A percentile compares a stretch with the other conserved stretches of the same genome.
These are phyloP conservation scores for Spencermartinsiella ligniputridi DNA, from an alignment of 1,139 yeast genomes.

Conservation along the genomic window DNA sequence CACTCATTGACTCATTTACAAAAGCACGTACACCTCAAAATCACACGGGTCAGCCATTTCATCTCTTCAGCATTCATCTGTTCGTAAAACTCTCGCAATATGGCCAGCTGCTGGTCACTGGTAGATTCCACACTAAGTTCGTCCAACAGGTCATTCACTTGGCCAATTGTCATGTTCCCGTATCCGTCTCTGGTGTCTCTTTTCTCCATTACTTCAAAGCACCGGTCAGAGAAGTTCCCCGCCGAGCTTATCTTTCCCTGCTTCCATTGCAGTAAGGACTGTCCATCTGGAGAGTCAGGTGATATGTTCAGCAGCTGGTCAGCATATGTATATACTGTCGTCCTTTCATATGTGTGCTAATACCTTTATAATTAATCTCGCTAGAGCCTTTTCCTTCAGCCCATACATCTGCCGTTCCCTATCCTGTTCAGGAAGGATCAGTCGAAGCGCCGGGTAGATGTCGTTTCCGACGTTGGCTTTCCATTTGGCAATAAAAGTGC, in stretches of 20 bases:
- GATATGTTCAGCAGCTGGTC: slow-evolving; percentile 43
- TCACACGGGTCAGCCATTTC: slow-evolving; percentile 63
- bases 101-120: slow-evolving; percentile 31
- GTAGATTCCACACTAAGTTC: slow-evolving; percentile 33
- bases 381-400: slow-evolving; percentile 39
- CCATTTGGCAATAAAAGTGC: slow-evolving; percentile 55
- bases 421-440: slow-evolving; percentile 45
- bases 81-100: slow-evolving; percentile 50
- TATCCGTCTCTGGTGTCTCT: slow-evolving; percentile 38
- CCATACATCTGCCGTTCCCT: slow-evolving; percentile 34
- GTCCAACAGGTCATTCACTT: slow-evolving; percentile 57
- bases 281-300: slow-evolving; percentile 47
- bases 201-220: slow-evolving; percentile 36
- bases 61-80: slow-evolving; percentile 60
- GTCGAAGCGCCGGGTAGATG: slow-evolving; percentile 60
- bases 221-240: slow-evolving; percentile 40
- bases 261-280: slow-evolving; percentile 45
- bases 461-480: slow-evolving; percentile 62
- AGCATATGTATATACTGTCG: too few relatives aligned
- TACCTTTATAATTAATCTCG: slow-evolving; percentile 41
- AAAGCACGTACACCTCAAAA: slow-evolving; percentile 49
- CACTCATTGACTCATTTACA: not conserved
- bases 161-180: slow-evolving; percentile 44
- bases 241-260: slow-evolving; percentile 34
- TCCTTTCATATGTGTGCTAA: too few relatives aligned